Evolutionary conservation across 306 rosid species (phyloP).

Genomic region (Malus fusca): DNA sequence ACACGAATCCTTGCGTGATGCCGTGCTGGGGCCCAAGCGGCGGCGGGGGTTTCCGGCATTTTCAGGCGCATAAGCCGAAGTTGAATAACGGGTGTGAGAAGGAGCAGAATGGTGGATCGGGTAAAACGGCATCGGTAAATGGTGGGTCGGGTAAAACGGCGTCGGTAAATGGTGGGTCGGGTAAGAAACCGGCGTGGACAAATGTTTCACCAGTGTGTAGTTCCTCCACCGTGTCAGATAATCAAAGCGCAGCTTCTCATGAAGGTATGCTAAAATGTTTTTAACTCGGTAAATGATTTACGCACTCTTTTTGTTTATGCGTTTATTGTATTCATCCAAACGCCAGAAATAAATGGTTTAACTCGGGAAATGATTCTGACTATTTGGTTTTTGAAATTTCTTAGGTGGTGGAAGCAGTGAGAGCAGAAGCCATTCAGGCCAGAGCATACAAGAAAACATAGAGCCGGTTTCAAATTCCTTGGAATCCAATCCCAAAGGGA

Average conservation of each 20-base stretch:
- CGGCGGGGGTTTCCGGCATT: conserved; percentile 24
- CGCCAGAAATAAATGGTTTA: no score
- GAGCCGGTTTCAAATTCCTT: conserved; percentile 15
- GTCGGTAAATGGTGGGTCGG: conserved; percentile 6
- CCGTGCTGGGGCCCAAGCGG: conserved; percentile 23
- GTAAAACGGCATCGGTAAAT: not conserved
- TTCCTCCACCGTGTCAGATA: conserved; percentile 45
- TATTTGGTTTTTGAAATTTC: not conserved
- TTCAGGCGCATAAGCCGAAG: not conserved
- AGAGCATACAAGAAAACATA: conserved; percentile 22
- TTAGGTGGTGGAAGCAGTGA: conserved; percentile 49
- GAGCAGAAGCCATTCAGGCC: conserved; percentile 41
- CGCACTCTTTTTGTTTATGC: no score
- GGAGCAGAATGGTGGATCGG: conserved; percentile 8
- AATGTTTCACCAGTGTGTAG: conserved; percentile 41
- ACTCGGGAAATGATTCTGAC: not conserved
- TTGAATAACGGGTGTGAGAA: not conserved
- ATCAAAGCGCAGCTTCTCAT: conserved; percentile 33
- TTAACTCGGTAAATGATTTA: no score
- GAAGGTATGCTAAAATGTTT: conserved; percentile 37
- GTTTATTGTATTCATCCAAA: no score
- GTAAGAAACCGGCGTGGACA: conserved; percentile 22
- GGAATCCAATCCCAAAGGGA: conserved; percentile 4
- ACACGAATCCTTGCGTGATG: conserved; percentile 22
- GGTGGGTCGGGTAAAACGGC: conserved; percentile 16